These are phyloP conservation scores for Logfia minima DNA, from an alignment of 129 eudicot species.

Conservation along the genomic window DNA sequence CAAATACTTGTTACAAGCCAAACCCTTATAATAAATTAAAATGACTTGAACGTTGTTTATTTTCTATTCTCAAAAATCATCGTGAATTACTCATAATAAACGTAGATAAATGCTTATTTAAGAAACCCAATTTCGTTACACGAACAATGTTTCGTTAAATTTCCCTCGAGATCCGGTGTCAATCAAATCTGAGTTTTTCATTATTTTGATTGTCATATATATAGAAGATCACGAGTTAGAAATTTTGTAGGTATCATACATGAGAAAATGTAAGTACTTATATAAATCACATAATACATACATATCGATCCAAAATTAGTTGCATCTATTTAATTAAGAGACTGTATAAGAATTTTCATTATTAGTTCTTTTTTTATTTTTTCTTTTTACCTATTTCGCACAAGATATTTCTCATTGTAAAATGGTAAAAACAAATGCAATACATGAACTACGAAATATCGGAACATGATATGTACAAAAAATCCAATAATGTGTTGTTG, in stretches of 20 bases:
- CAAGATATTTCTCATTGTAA: background rate
- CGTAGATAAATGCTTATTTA: too few species aligned
- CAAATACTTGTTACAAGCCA: too few species aligned
- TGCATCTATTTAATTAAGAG: background rate
- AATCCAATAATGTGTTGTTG: background rate
- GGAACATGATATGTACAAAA: background rate
- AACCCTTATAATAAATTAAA: too few species aligned
- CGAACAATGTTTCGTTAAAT: background rate
- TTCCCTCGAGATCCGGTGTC: background rate
- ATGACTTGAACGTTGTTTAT: too few species aligned
- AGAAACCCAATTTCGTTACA: background rate
- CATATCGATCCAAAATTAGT: background rate
- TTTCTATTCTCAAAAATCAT: too few species aligned
- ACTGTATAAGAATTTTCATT: background rate
- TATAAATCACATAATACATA: background rate
- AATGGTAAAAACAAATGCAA: background rate
- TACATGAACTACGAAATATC: background rate
- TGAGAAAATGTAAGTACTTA: background rate
- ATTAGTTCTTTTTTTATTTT: too few species aligned
- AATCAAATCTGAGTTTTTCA: background rate
- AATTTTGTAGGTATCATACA: too few species aligned
- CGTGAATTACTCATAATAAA: too few species aligned
- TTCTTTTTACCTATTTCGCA: background rate
- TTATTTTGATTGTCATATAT: background rate
- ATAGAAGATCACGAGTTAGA: background rate